Percentiles rank a stretch among this genome's conserved stretches.
Conservation (phyloP, 148 eudicot species). For the Cornus florida region DNA sequence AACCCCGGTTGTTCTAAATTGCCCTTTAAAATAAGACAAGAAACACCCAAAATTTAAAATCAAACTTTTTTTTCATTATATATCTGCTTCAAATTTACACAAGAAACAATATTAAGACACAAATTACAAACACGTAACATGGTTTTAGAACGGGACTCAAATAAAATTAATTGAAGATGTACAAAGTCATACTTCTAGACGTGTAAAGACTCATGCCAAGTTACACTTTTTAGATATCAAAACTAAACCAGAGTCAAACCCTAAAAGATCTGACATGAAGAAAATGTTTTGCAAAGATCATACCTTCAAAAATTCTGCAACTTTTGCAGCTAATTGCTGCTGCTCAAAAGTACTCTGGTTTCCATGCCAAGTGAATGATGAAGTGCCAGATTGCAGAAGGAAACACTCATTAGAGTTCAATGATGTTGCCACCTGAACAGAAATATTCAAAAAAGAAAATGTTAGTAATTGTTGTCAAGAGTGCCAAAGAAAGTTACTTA, state of each 20-base stretch:
- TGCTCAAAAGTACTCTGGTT: slow-evolving; percentile 87
- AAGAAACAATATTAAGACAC: no score
- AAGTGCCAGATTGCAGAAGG: slow-evolving; percentile 81
- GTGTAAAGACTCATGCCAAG: no score
- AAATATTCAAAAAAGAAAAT: background rate
- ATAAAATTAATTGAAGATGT: no score
- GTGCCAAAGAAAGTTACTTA: no score
- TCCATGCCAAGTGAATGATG: slow-evolving; percentile 87
- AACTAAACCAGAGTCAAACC: background rate
- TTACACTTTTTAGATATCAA: background rate
- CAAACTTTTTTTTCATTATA: no score
- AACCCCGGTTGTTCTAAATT: background rate
- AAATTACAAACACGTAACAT: background rate
- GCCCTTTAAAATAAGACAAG: background rate
- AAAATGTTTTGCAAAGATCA: slow-evolving; percentile 14
- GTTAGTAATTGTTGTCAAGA: background rate
- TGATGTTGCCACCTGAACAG: slow-evolving; percentile 69
- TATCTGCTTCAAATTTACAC: background rate
- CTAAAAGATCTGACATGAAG: background rate
- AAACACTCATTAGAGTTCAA: slow-evolving; percentile 83
- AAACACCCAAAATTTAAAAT: background rate
- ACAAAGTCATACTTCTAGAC: background rate
- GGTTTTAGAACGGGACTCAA: background rate
- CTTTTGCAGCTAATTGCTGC: slow-evolving; percentile 78
- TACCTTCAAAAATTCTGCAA: slow-evolving; percentile 94